Conservation (phyloP, 2,329 filamentous ascomycete genomes). For the Dichotomopilus funicola region DNA sequence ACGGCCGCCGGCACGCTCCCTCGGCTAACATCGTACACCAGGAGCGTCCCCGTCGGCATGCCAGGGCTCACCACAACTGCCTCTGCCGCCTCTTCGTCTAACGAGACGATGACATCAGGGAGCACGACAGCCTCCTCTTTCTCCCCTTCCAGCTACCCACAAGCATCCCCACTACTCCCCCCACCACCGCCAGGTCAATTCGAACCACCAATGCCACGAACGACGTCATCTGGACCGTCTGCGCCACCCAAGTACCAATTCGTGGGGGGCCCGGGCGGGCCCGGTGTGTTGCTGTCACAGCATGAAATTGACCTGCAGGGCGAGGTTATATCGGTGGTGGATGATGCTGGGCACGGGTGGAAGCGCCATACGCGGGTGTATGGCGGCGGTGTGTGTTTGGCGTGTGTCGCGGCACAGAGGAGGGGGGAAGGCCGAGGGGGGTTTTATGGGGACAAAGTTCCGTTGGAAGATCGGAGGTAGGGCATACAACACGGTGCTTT, state of each 20-base stretch:
- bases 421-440: slow-evolving; percentile 26
- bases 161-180: slow-evolving; percentile 41
- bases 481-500: not conserved
- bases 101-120: slow-evolving; percentile 10
- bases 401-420: slow-evolving; percentile 44
- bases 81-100: slow-evolving; percentile 11
- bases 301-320: slow-evolving; percentile 41
- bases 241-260: slow-evolving; percentile 25
- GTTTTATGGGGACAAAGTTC: slow-evolving; percentile 50
- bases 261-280: slow-evolving; percentile 22
- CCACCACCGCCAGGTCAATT: slow-evolving; percentile 37
- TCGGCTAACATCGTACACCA: slow-evolving; percentile 21
- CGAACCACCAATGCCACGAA: not conserved
- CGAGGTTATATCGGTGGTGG: slow-evolving; percentile 44
- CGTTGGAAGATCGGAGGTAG: slow-evolving; percentile 43
- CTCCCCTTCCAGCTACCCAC: slow-evolving; percentile 44
- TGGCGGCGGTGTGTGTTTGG: slow-evolving; percentile 51
- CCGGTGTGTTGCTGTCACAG: slow-evolving; percentile 16
- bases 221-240: not conserved
- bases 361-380: slow-evolving; percentile 54
- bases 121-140: slow-evolving; percentile 25
- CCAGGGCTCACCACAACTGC: slow-evolving; percentile 12
- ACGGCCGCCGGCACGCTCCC: slow-evolving; percentile 8
- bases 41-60: slow-evolving; percentile 21
- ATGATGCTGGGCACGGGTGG: slow-evolving; percentile 46